A percentile compares a stretch with the other conserved stretches of the same genome.
Conservation (phyloP, 176 grass and related monocot genomes). For the Eleusine indica region DNA sequence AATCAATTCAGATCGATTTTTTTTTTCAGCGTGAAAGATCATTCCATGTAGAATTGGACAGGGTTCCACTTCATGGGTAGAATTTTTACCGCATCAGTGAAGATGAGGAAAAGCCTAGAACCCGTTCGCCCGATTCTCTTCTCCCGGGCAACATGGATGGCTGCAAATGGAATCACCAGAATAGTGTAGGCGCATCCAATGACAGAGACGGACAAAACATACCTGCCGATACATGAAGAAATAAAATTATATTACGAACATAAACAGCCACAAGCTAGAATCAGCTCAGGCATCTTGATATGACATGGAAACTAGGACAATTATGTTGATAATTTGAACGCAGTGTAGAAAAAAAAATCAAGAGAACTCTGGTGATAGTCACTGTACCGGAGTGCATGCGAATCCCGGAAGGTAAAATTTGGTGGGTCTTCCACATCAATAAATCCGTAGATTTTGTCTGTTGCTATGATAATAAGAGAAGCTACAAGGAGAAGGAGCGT, state of each 20-base stretch:
- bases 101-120: neutral
- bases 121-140: neutral
- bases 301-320: no score
- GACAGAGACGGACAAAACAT: neutral
- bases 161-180: neutral
- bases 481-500: neutral
- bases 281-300: no score
- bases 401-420: neutral
- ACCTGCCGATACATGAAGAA: neutral
- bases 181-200: constrained; percentile 28
- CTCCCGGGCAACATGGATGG: neutral
- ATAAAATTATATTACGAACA: neutral
- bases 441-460: neutral
- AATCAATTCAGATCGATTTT: no score
- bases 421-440: neutral
- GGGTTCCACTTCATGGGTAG: neutral
- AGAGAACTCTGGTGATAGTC: neutral
- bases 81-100: constrained; percentile 1
- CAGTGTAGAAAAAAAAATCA: no score
- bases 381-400: neutral
- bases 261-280: no score
- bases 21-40: no score
- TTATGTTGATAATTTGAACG: no score
- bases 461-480: neutral
- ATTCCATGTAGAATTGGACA: no score